Conservation (phyloP, 148 eudicot species). For the Rhododendron mucronatum region DNA sequence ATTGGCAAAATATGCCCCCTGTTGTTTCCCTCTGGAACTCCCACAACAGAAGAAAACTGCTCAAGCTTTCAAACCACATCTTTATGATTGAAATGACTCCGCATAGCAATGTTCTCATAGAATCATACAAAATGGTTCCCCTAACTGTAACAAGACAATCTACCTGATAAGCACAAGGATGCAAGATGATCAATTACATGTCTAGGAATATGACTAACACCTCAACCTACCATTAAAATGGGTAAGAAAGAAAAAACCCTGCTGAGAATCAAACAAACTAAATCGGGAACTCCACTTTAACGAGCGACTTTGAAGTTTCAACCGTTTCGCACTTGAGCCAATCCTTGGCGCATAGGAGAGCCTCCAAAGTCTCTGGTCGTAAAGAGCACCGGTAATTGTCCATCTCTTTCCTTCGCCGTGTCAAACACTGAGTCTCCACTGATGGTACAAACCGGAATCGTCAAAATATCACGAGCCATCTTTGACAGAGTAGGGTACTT, state of each 20-base stretch:
- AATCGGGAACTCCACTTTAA: slow-evolving; percentile 61
- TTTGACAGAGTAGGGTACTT: slow-evolving; percentile 92
- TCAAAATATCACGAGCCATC: slow-evolving; percentile 86
- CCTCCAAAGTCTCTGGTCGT: slow-evolving; percentile 77
- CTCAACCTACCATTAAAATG: not conserved
- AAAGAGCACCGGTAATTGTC: slow-evolving; percentile 66
- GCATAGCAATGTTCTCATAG: not conserved
- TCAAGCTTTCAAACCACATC: not conserved
- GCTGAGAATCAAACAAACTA: slow-evolving; percentile 14
- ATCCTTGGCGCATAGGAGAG: slow-evolving; percentile 89
- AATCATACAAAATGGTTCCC: not conserved
- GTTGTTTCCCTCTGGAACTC: not conserved
- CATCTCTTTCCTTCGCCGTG: slow-evolving; percentile 52
- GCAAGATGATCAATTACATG: not conserved
- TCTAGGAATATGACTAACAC: not conserved
- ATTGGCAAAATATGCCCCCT: not conserved
- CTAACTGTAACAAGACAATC: not conserved
- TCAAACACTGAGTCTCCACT: slow-evolving; percentile 52
- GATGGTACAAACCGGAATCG: slow-evolving; percentile 60
- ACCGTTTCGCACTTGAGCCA: slow-evolving; percentile 55
- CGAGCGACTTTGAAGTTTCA: slow-evolving; percentile 27
- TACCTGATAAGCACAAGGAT: not conserved
- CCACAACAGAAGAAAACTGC: not conserved
- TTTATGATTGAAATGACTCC: not conserved
- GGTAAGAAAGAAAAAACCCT: not conserved